Evolutionary conservation across 2,329 filamentous ascomycete genomes (phyloP).

Genomic region (Colletotrichum sansevieriae): DNA sequence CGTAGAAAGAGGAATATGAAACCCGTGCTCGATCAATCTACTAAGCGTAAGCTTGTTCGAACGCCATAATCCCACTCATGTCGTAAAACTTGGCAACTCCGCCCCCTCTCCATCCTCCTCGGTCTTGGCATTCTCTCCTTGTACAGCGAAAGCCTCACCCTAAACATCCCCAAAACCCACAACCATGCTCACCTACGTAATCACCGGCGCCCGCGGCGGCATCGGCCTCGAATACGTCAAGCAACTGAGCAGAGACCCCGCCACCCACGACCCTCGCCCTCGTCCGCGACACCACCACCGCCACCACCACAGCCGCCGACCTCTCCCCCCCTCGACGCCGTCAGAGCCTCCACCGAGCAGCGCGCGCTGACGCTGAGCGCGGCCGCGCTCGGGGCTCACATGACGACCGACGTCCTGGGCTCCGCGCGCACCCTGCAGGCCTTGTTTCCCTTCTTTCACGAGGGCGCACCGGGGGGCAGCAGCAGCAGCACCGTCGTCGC

Average conservation of each 20-base stretch:
- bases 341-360: slow-evolving; percentile 46
- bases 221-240: slow-evolving; percentile 50
- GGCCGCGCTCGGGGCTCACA: too few species aligned
- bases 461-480: too few species aligned
- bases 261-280: slow-evolving; percentile 55
- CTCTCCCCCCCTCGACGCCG: slow-evolving; percentile 51
- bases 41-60: too few species aligned
- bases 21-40: neutral
- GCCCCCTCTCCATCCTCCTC: neutral
- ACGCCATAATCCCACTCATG: too few species aligned
- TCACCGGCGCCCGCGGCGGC: slow-evolving; percentile 51
- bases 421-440: too few species aligned
- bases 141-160: neutral
- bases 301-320: neutral
- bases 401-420: too few species aligned
- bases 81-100: too few species aligned
- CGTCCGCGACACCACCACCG: slow-evolving; percentile 48
- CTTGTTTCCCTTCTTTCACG: too few species aligned
- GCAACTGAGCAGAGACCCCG: slow-evolving; percentile 47
- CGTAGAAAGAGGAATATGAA: neutral
- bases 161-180: neutral
- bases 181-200: slow-evolving; percentile 49
- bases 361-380: too few species aligned
- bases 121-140: neutral
- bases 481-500: too few species aligned